Base-by-base conservation (phyloP, 805 yeast species). In the Suhomyces sp. region DNA sequence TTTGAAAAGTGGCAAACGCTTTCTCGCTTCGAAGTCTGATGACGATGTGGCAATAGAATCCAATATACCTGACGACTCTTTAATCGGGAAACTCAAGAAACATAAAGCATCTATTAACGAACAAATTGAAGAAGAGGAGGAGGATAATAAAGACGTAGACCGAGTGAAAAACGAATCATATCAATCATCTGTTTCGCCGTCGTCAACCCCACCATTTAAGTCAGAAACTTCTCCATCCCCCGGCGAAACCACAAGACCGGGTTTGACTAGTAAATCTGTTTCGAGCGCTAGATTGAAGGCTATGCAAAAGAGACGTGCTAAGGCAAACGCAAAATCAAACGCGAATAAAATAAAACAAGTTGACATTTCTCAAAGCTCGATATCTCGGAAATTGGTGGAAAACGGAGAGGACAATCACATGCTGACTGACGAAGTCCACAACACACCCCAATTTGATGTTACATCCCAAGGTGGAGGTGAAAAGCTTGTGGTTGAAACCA, bases 231-330 rank as follows among this genome's bases (percentile, higher is more conserved):
- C 44, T 21, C 41, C 47, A 6, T 15, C 48, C 6, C n/a, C 37
- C 1, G 2, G 20, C 4, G 31, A 20, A 7, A 33, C 27, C 7
- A 19, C 21, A 3, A 29, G 59, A 4, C 44, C 64, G 17, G 47
- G 58, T 10, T 56, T 59, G 22, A 41, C 66, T 43, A 66, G 71
- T 46, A 56, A 60, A 53, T 60, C 69, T 1, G 66, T 77, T 53
- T 57, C 81, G 40, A 85, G 87, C 47, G 92, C 96, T 0, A 82
- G 97, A 66, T 80, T 91, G 77, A 81, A 89, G 55, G 98, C 97
- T 1, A 83, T 93, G 89, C 97, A 97, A n/a, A 87, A 87, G 61
- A 80, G 98, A 62, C 85, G 86, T 63, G 94, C 96, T 4, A 89
- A 87, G 64, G 84, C 82, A 48, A 81, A 77, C 56, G 87, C 89